Evolutionary conservation across 2,329 filamentous ascomycete genomes (phyloP).

Genomic region (Cyphellophora europaea): DNA sequence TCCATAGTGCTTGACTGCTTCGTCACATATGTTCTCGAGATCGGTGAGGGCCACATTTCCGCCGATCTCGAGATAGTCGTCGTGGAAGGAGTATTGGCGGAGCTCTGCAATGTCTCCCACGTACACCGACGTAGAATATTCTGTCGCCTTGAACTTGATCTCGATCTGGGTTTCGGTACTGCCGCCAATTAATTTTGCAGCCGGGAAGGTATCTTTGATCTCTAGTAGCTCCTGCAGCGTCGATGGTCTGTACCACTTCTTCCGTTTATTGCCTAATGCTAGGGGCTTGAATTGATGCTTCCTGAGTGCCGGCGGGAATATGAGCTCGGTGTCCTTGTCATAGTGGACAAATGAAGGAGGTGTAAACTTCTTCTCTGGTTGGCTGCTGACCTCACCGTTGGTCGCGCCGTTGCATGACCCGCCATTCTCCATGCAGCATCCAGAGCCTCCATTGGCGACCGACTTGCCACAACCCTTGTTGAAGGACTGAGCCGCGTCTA

Average conservation of each 20-base stretch:
- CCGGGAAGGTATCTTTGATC: constrained; percentile 77
- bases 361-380: constrained; percentile 54
- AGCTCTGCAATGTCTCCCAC: constrained; percentile 90
- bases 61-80: constrained; percentile 80
- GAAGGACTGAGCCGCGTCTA: constrained; percentile 90
- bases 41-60: constrained; percentile 91
- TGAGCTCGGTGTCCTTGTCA: constrained; percentile 85
- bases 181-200: constrained; percentile 88
- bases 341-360: constrained; percentile 91
- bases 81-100: constrained; percentile 67
- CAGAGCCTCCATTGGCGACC: constrained; percentile 48
- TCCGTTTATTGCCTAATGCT: constrained; percentile 87
- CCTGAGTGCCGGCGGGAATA: constrained; percentile 78
- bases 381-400: constrained; percentile 35
- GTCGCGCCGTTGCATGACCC: constrained; percentile 56
- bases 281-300: constrained; percentile 75
- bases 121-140: constrained; percentile 82
- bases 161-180: constrained; percentile 98
- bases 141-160: constrained; percentile 92
- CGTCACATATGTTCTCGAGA: constrained; percentile 71
- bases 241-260: constrained; percentile 85
- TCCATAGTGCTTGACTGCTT: constrained; percentile 74
- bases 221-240: constrained; percentile 80
- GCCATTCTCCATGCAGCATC: constrained; percentile 62
- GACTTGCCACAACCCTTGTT: constrained; percentile 51